A percentile compares a stretch with the other conserved stretches of the same genome.
Evolutionary conservation across 306 rosid genomes (phyloP).

Genomic region (Cyclanthera cordifolia): DNA sequence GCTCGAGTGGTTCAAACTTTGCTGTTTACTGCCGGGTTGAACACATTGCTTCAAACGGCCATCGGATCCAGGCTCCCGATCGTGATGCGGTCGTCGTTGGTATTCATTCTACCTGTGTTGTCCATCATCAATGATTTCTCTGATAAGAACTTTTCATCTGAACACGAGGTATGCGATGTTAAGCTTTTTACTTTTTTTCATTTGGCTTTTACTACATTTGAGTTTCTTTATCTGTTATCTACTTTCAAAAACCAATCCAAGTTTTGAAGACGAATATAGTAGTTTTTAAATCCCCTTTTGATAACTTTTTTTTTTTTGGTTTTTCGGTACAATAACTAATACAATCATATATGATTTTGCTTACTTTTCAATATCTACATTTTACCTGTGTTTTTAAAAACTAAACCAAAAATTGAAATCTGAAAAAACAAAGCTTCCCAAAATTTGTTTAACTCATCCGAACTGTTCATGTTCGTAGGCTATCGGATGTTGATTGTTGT

Average conservation of each 20-base stretch:
- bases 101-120: constrained; percentile 52
- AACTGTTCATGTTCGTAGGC: neutral
- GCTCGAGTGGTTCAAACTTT: constrained; percentile 81
- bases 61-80: constrained; percentile 86
- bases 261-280: too few relatives aligned
- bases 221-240: too few relatives aligned
- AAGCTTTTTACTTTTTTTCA: neutral
- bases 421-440: too few relatives aligned
- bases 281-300: too few relatives aligned
- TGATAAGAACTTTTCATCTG: constrained; percentile 34
- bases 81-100: constrained; percentile 67
- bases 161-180: constrained; percentile 46
- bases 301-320: too few relatives aligned
- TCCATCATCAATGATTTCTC: constrained; percentile 55
- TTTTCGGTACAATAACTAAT: too few relatives aligned
- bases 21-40: constrained; percentile 70
- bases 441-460: neutral
- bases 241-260: too few relatives aligned
- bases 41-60: constrained; percentile 67
- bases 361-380: too few relatives aligned
- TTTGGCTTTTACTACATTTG: too few relatives aligned
- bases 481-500: neutral
- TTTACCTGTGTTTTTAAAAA: too few relatives aligned
- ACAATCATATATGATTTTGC: too few relatives aligned
- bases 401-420: too few relatives aligned